Base-by-base conservation (phyloP, 2,329 filamentous ascomycete genomes). In the Amauroascus verrucosus region DNA sequence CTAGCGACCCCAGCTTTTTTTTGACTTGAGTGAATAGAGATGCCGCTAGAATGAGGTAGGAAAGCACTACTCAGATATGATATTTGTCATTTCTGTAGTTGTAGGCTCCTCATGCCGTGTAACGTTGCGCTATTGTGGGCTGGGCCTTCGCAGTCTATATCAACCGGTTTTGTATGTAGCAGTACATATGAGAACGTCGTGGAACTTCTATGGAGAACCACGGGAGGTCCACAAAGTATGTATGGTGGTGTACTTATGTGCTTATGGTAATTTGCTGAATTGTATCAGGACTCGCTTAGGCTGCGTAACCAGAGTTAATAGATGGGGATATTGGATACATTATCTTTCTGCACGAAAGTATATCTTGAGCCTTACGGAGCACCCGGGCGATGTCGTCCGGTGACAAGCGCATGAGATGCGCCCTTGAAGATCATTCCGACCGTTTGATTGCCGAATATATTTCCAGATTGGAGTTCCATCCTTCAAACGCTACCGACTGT, bases 381-480 rank as follows among this genome's bases (percentile, higher is more conserved):
- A 32, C 32, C 37, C 37, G 38, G 48, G 38, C 8, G 22, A 50
- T 16, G 33, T 50, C 16, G 18, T n/a, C 26, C 24, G 14, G 13
- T 2, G n/a, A 51, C 30, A 35, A 16, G 7, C n/a, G n/a, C 37
- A 51, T 40, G 18, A 20, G 11, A 28, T 6, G 16, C 26, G 14
- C 13, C 22, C 13, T 48, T 44, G 18, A 30, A 35, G 18, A 24
- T 14, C 26, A 7, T 51, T 16, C 30, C 43, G 41, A 38, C 50
- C 50, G 50, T 52, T 52, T 43, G 13, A 45, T 52, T 46, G 50
- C 50, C 32, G 48, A 50, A 16, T 4, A 24, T 11, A 38, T 46
- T 16, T 22, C 41, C 35, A 40, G 28, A 26, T 7, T 38, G 8
- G 47, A 16, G n/a, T 8, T 8, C 37, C 24, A 20, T 13, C 20